These are phyloP conservation scores for Cinchona pubescens DNA, from an alignment of 257 asterid genomes.

Conservation along the genomic window DNA sequence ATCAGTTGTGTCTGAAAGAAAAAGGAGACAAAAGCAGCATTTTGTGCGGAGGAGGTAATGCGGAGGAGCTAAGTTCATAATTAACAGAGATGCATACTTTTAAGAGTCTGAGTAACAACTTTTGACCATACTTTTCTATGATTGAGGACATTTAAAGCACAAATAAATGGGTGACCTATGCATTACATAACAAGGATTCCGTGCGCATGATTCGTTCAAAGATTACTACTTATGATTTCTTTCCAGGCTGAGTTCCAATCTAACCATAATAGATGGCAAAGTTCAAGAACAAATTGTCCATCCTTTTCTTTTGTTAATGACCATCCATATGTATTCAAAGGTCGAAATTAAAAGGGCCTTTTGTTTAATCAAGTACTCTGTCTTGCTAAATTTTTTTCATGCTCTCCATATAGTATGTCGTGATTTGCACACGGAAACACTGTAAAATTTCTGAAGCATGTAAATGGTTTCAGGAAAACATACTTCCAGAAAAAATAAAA, in stretches of 20 bases:
- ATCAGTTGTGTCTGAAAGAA: not conserved
- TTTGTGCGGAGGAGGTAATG: slow-evolving; percentile 22
- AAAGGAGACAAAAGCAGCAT: not conserved
- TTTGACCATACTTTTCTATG: not conserved
- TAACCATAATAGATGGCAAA: not conserved
- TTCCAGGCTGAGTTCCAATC: not conserved
- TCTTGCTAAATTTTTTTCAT: too few relatives aligned
- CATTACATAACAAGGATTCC: not conserved
- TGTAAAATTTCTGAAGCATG: too few relatives aligned
- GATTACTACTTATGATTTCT: not conserved
- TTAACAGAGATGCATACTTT: not conserved
- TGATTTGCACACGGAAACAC: too few relatives aligned
- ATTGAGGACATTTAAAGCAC: not conserved
- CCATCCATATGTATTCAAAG: not conserved
- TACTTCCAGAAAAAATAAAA: too few relatives aligned
- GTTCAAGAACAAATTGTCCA: not conserved
- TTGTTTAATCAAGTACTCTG: too few relatives aligned
- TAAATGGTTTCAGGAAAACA: too few relatives aligned
- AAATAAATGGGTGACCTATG: not conserved
- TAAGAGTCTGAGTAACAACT: slow-evolving; percentile 5
- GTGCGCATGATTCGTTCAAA: not conserved
- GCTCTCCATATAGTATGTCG: too few relatives aligned
- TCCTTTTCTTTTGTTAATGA: too few relatives aligned
- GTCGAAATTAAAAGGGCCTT: not conserved
- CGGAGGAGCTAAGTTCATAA: slow-evolving; percentile 18